Evolutionary conservation across 2,329 filamentous ascomycete genomes (phyloP), one percentile per base, ranked within the genome.

Genomic region (Neoascochyta sp.): DNA sequence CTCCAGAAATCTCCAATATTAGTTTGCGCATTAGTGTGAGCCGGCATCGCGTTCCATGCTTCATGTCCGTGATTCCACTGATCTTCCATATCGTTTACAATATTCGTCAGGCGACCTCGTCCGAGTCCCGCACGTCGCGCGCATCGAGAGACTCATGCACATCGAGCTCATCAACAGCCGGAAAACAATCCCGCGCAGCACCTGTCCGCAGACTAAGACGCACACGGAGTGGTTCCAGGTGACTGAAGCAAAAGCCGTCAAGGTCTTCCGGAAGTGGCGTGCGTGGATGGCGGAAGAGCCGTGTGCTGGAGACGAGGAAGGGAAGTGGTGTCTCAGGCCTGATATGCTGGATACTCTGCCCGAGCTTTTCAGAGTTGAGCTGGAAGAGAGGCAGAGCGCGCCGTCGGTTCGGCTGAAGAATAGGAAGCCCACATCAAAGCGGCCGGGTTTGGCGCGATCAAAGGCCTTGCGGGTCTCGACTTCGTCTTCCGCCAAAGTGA

Each of bases 151-250:
- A 16, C 66, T 95, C 26, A 81, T 95, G 22, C 89, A 95, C 57
- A 68, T 94, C 10, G 89, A 95, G 64, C 72, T 95, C 15, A 70
- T 71, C 14, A 70, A 70, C 15, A 60, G 66, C 36, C 63, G 57
- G 65, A 77, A 59, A 37, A 77, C 69, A 63, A 76, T 52, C 3
- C 73, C 72, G 21, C 95, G 90, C 54, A 67, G 68, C 2, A 73
- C 76, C 1, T 95, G 90, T 52, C n/a, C n/a, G n/a, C n/a, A n/a
- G n/a, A 86, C 85, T 1, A 78, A 76, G 46, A 80, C 85, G 45
- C 89, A 95, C 61, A 70, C 79, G 22, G 89, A 95, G 65, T 95
- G 89, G 89, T 95, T 95, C 55, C 82, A 90, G 62, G 78, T 93
- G 1, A 13, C 3, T 3, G 36, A 34, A 12, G 12, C 13, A 10